A percentile compares a stretch with the other conserved stretches of the same genome.
These are phyloP conservation scores for Aschersonia sp. DNA, from an alignment of 2,329 filamentous ascomycete genomes.

Conservation along the genomic window DNA sequence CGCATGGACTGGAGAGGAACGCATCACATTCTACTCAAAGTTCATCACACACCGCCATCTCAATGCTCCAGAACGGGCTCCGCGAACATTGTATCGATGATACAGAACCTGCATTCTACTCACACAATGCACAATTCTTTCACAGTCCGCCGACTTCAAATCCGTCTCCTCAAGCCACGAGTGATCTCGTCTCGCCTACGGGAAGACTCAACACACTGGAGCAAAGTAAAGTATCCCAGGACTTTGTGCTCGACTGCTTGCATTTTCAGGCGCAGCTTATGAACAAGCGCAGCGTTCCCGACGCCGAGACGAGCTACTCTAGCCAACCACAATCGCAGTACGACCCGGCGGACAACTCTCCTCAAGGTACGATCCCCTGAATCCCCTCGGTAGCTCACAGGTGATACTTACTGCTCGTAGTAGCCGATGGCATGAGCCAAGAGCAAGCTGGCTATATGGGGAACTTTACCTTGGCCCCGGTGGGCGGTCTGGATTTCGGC, in stretches of 20 bases:
- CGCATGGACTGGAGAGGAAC: conserved; percentile 1
- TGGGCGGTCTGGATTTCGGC: conserved; percentile 8
- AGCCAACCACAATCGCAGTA: conserved; percentile 2
- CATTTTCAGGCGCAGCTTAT: conserved; percentile 12
- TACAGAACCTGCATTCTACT: conserved; percentile 5
- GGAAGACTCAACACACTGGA: conserved; percentile 2
- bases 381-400: neutral
- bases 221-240: conserved; percentile 4
- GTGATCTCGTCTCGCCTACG: conserved; percentile 8
- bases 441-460: conserved; percentile 5
- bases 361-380: conserved; percentile 1
- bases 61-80: conserved; percentile 4
- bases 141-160: conserved; percentile 8
- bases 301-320: conserved; percentile 5
- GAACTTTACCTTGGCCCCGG: conserved; percentile 5
- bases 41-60: conserved; percentile 2
- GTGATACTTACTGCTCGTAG: neutral
- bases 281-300: conserved; percentile 8
- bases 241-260: conserved; percentile 11
- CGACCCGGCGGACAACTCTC: neutral
- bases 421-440: conserved; percentile 5
- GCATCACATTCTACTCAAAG: conserved; percentile 5
- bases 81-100: conserved; percentile 6
- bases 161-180: conserved; percentile 4
- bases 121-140: conserved; percentile 5